Evolutionary conservation across 768 basidiomycete genomes (phyloP).

Genomic region (Austroboletus eburneus): DNA sequence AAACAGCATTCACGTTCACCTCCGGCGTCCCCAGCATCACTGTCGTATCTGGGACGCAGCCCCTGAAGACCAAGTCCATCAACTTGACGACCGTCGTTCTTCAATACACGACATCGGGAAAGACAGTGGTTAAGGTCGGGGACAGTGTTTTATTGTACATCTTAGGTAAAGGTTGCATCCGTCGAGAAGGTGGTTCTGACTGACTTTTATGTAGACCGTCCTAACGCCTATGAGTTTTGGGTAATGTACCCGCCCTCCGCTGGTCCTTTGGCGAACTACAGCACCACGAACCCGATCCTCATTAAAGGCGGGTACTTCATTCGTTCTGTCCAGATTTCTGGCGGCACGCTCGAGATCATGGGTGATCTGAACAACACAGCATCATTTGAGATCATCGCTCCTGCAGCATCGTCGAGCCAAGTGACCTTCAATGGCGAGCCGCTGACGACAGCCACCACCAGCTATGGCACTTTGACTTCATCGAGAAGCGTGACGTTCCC

Average conservation of each 20-base stretch:
- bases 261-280: conserved; percentile 33
- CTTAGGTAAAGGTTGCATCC: conserved; percentile 32
- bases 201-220: conserved; percentile 39
- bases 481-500: conserved; percentile 12
- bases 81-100: conserved; percentile 35
- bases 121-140: conserved; percentile 45
- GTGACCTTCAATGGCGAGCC: conserved; percentile 42
- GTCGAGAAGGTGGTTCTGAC: conserved; percentile 1
- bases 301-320: conserved; percentile 48
- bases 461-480: conserved; percentile 39
- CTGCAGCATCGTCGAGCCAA: conserved; percentile 33
- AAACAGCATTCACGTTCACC: conserved; percentile 43
- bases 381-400: conserved; percentile 45
- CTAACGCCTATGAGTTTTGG: conserved; percentile 50
- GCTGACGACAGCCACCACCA: conserved; percentile 33
- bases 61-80: conserved; percentile 35
- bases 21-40: conserved; percentile 21
- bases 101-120: conserved; percentile 44
- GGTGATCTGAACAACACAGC: conserved; percentile 44
- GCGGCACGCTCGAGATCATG: conserved; percentile 36
- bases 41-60: conserved; percentile 22
- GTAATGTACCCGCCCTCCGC: conserved; percentile 38
- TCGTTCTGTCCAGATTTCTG: conserved; percentile 35
- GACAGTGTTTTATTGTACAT: conserved; percentile 39
- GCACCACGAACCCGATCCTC: conserved; percentile 41